Conservation (phyloP, 306 rosid species). For the Pueraria montana region DNA sequence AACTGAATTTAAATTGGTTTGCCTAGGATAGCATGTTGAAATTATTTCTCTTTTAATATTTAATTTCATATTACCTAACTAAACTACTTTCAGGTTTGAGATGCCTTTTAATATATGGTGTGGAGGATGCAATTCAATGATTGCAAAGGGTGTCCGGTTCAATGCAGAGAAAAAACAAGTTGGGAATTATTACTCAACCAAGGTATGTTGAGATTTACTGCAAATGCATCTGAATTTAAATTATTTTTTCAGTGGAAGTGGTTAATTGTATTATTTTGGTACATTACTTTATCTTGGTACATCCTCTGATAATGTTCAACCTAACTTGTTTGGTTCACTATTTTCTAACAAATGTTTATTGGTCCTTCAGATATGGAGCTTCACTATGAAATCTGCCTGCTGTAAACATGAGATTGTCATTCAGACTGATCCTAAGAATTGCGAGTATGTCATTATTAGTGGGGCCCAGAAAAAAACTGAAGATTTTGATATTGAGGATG, state of each 20-base stretch:
- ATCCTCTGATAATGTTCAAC: not conserved
- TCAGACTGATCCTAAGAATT: slow-evolving; percentile 94
- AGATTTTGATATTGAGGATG: slow-evolving; percentile 88
- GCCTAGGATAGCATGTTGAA: not conserved
- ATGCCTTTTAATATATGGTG: slow-evolving; percentile 97
- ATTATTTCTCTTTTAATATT: not conserved
- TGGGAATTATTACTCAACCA: slow-evolving; percentile 93
- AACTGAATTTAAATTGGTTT: not conserved
- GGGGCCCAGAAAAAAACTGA: slow-evolving; percentile 83
- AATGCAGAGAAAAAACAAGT: slow-evolving; percentile 98
- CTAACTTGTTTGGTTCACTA: not conserved
- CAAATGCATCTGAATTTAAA: slow-evolving; percentile 16
- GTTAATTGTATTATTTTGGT: slow-evolving; percentile 5
- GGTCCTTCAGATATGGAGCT: slow-evolving; percentile 89
- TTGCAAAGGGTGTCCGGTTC: slow-evolving; percentile 96
- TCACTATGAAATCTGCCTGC: slow-evolving; percentile 91
- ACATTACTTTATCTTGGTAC: not conserved
- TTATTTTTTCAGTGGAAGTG: slow-evolving; percentile 13
- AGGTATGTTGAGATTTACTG: slow-evolving; percentile 58
- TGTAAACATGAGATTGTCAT: slow-evolving; percentile 88
- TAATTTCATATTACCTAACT: slow-evolving; percentile 6
- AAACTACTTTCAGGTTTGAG: slow-evolving; percentile 75
- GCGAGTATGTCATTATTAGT: slow-evolving; percentile 79
- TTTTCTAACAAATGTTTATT: slow-evolving; percentile 30
- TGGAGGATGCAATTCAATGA: slow-evolving; percentile 98